These are phyloP conservation scores for Rhizoclosmatium sp. DNA, from an alignment of 192 early-diverging fungal genomes.

Conservation along the genomic window DNA sequence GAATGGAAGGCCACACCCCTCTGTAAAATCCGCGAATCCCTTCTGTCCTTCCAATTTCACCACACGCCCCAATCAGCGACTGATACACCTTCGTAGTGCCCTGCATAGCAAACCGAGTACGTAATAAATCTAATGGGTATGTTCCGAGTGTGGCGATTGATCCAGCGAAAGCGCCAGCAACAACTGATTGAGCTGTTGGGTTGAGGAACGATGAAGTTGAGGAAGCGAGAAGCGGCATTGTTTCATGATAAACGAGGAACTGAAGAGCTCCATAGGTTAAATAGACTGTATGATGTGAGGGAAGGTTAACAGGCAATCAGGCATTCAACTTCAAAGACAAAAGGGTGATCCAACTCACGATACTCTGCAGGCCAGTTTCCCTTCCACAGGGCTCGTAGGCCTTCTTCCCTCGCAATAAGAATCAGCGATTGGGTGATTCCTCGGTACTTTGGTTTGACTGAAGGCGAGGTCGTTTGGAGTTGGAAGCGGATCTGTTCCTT, in stretches of 20 bases:
- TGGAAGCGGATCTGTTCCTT: constrained; percentile 27
- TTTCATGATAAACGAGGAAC: constrained; percentile 78
- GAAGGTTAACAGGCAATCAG: too few species aligned
- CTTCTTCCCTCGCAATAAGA: constrained; percentile 82
- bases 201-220: constrained; percentile 5
- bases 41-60: constrained; percentile 73
- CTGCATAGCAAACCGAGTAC: constrained; percentile 93
- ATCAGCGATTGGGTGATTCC: constrained; percentile 71
- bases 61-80: constrained; percentile 68
- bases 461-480: constrained; percentile 19
- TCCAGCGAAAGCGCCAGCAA: constrained; percentile 81
- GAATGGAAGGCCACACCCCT: constrained; percentile 79
- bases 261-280: constrained; percentile 88
- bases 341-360: background rate
- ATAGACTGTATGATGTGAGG: constrained; percentile 59
- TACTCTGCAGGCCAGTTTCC: constrained; percentile 94
- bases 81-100: constrained; percentile 70
- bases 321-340: too few species aligned
- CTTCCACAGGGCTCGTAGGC: constrained; percentile 86
- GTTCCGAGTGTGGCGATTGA: constrained; percentile 79
- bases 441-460: constrained; percentile 57
- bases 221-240: constrained; percentile 41
- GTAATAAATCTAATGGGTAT: constrained; percentile 95
- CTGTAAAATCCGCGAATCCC: constrained; percentile 87
- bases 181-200: constrained; percentile 52